Conservation (phyloP, 2,329 filamentous ascomycete genomes). For the Penicillium glabrum region DNA sequence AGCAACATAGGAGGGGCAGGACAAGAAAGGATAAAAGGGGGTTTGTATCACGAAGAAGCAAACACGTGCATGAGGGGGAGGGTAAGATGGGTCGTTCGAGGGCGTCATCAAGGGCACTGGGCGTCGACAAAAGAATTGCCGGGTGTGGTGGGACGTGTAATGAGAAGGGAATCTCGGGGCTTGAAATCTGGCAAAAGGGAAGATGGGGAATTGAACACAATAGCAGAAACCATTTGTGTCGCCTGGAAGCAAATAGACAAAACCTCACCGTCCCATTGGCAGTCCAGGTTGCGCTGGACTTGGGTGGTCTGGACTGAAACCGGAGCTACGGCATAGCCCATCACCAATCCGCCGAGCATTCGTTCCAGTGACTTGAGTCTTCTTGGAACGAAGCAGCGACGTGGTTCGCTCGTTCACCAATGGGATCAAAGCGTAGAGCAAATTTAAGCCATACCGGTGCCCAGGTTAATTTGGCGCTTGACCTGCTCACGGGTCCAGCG, state of each 20-base stretch:
- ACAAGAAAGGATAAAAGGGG: slow-evolving; percentile 15
- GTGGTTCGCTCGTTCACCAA: neutral
- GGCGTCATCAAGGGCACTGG: slow-evolving; percentile 15
- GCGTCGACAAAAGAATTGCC: neutral
- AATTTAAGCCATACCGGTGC: slow-evolving; percentile 41
- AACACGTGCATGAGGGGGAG: slow-evolving; percentile 11
- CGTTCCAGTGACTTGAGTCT: neutral
- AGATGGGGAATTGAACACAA: slow-evolving; percentile 1
- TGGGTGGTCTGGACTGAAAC: neutral
- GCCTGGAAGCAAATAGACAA: neutral
- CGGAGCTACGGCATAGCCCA: neutral
- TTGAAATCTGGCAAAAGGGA: slow-evolving; percentile 1
- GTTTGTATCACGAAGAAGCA: slow-evolving; percentile 19
- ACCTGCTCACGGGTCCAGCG: slow-evolving; percentile 97
- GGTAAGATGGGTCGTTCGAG: slow-evolving; percentile 14
- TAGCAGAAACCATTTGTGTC: neutral
- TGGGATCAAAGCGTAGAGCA: slow-evolving; percentile 2
- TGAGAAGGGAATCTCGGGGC: slow-evolving; percentile 3
- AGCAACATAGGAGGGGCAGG: slow-evolving; percentile 19
- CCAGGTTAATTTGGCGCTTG: slow-evolving; percentile 69
- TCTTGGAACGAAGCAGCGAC: neutral
- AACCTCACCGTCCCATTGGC: slow-evolving; percentile 1
- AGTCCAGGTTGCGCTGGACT: slow-evolving; percentile 4
- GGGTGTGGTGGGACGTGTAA: slow-evolving; percentile 10
- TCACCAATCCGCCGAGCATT: neutral